Percentiles rank a stretch among this genome's conserved stretches.
phyloP scores from a whole-genome alignment of 345 rosid genomes.

The Mangifera indica region DNA sequence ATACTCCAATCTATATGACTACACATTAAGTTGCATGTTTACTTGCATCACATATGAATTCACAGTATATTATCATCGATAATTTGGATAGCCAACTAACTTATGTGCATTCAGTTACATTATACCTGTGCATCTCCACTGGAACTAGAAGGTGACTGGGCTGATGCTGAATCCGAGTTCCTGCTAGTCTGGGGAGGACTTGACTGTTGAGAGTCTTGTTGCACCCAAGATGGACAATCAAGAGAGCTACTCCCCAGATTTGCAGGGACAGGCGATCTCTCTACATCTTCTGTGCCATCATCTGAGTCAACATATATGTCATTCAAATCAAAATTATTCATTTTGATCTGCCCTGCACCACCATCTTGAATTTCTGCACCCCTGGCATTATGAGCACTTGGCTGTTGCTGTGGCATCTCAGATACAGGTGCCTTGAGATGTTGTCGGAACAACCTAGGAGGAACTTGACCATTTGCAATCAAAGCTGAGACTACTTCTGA shows the following conservation, averaged over 20 bases:
- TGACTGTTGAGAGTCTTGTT: constrained; percentile 77
- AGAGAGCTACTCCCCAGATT: constrained; percentile 63
- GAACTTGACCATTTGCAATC: constrained; percentile 52
- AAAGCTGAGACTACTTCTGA: constrained; percentile 47
- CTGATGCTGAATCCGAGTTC: constrained; percentile 95
- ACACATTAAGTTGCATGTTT: neutral
- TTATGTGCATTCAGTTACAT: neutral
- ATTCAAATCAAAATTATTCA: constrained; percentile 91
- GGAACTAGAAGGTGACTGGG: constrained; percentile 93
- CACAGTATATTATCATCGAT: neutral
- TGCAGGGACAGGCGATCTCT: constrained; percentile 63
- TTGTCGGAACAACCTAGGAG: constrained; percentile 39
- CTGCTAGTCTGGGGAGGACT: constrained; percentile 97
- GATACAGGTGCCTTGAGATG: constrained; percentile 39
- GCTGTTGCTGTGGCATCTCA: constrained; percentile 44
- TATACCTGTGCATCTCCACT: constrained; percentile 88
- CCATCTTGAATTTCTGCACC: constrained; percentile 45
- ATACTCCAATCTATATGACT: too few species aligned
- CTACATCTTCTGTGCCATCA: constrained; percentile 74
- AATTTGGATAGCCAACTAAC: neutral
- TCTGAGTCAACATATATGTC: constrained; percentile 78
- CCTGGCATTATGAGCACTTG: constrained; percentile 26
- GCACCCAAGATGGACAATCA: constrained; percentile 85
- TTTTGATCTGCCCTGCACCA: constrained; percentile 47
- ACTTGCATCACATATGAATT: neutral